phyloP scores from a whole-genome alignment of 2,329 filamentous ascomycete species.

The Calonectria ilicicola region DNA sequence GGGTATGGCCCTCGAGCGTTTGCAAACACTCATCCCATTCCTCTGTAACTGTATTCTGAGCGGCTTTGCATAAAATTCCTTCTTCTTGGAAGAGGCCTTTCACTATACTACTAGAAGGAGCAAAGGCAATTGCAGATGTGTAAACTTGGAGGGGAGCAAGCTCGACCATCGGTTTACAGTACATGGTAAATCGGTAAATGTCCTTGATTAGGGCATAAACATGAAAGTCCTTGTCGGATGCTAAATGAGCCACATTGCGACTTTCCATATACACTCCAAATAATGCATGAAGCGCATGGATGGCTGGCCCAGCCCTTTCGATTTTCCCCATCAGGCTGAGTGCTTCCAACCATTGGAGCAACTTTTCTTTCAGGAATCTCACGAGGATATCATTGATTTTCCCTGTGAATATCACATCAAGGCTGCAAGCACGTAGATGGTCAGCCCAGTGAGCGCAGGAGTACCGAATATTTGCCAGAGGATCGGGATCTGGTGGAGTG shows the following conservation, averaged over 20 bases:
- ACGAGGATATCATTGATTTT: background rate
- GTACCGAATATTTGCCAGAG: slow-evolving; percentile 29
- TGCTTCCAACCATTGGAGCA: background rate
- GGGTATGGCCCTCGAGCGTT: background rate
- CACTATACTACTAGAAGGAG: slow-evolving; percentile 1
- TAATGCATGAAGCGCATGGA: background rate
- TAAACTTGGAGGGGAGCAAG: slow-evolving; percentile 16
- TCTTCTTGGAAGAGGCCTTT: background rate
- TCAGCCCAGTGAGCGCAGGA: slow-evolving; percentile 38
- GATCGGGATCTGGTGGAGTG: slow-evolving; percentile 21
- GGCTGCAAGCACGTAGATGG: slow-evolving; percentile 16
- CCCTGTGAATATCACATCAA: background rate
- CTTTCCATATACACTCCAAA: background rate
- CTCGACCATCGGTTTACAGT: background rate
- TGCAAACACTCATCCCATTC: background rate
- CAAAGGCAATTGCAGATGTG: slow-evolving; percentile 21
- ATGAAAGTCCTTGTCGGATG: background rate
- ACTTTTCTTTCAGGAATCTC: background rate
- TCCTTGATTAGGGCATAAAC: background rate
- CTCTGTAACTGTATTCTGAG: background rate
- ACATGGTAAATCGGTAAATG: background rate
- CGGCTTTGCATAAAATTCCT: background rate
- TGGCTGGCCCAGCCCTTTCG: background rate
- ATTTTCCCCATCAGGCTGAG: background rate
- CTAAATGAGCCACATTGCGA: background rate